Evolutionary conservation across 2,329 filamentous ascomycete species (phyloP), one percentile per base, ranked within the genome.

Genomic region (Xylariales sp.): DNA sequence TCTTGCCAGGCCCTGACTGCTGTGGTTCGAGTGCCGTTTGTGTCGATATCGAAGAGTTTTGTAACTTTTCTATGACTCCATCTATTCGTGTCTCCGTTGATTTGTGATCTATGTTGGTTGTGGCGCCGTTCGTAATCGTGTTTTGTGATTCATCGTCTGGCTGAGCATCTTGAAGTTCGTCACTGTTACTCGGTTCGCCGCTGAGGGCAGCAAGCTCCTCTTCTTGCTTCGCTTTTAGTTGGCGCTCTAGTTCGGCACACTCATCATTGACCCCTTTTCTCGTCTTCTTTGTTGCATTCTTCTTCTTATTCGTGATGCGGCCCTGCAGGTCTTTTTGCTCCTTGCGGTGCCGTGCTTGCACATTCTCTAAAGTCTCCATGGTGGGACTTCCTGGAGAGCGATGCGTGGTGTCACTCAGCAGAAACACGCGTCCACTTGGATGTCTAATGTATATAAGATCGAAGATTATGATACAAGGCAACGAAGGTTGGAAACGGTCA

Each of bases 261-360:
- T 91, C 86, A 37, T 84, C 73, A 28, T 85, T 88, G 54, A 91
- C 70, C 19, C 83, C 81, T 59, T 84, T 88, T 54, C 69, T 78
- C 50, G 74, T 90, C 78, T 81, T 88, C 66, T 97, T 98, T 32
- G 85, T 94, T 13, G 93, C 90, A 50, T 86, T 84, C 71, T 96
- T 97, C 73, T 96, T 98, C 74, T 96, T 97, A 65, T 85, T 89
- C 5, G 88, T 96, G 55, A 94, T 81, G 42, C 84, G 82, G 35
- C 80, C 76, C 60, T 95, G 87, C 18, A 98, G 74, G 44, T 97
- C 91, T 51, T 82, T 83, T 60, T 85, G 81, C 65, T 98, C 91
- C 62, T 88, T 93, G 53, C 88, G 82, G 60, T 98, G 93, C 32
- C 83, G 84, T 25, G 81, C 69, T 52, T 88, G 82, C 40, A 93